Conservation (phyloP, 2,329 filamentous ascomycete species). For the Ilyonectria robusta region DNA sequence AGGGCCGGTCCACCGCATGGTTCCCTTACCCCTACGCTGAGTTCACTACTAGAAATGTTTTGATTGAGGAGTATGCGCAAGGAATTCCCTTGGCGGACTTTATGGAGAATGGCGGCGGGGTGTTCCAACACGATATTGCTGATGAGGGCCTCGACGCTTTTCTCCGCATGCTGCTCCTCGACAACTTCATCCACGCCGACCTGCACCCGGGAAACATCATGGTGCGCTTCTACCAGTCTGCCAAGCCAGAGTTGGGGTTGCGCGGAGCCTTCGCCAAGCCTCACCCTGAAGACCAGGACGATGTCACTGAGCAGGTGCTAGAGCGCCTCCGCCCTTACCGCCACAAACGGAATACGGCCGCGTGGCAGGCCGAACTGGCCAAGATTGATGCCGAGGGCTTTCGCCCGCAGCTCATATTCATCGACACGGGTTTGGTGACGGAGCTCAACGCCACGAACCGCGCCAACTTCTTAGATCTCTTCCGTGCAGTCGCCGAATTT, state of each 20-base stretch:
- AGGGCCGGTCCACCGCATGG: constrained; percentile 90
- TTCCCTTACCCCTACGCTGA: constrained; percentile 95
- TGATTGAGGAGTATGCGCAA: constrained; percentile 96
- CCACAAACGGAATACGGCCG: constrained; percentile 70
- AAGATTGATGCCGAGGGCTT: constrained; percentile 90
- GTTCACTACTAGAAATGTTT: constrained; percentile 91
- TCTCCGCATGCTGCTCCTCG: constrained; percentile 93
- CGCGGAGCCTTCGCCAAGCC: constrained; percentile 48
- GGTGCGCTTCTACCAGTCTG: constrained; percentile 96
- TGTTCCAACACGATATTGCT: constrained; percentile 94
- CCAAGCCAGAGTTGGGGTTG: constrained; percentile 73
- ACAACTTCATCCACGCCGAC: constrained; percentile 98
- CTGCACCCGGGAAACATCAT: constrained; percentile 98
- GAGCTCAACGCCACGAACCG: constrained; percentile 91
- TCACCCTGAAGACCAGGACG: constrained; percentile 67
- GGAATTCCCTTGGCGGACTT: constrained; percentile 94
- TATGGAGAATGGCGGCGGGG: constrained; percentile 89
- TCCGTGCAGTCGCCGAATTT: constrained; percentile 96
- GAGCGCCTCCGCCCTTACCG: constrained; percentile 82
- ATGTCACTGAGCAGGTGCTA: constrained; percentile 91
- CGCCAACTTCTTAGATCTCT: constrained; percentile 92
- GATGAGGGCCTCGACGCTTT: constrained; percentile 97
- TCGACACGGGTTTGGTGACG: constrained; percentile 95
- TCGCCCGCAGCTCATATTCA: constrained; percentile 94
- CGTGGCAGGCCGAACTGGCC: constrained; percentile 82